Conservation (phyloP, 768 basidiomycete species). For the Coprinopsis strossmayeri region DNA sequence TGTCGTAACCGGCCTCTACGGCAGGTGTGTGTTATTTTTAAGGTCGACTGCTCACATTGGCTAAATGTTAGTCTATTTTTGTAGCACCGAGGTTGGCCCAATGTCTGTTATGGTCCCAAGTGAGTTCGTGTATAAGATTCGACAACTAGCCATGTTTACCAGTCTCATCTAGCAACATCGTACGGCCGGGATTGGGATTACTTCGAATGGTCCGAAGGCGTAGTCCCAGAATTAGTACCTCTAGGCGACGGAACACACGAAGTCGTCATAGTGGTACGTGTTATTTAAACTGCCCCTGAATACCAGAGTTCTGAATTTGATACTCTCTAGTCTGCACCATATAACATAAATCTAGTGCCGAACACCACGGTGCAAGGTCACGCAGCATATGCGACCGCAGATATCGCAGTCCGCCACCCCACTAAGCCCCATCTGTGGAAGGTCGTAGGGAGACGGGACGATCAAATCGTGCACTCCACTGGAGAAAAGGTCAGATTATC, state of each 20-base stretch:
- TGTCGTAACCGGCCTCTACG: slow-evolving; percentile 25
- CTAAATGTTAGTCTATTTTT: too few species aligned
- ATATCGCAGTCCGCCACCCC: slow-evolving; percentile 35
- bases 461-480: slow-evolving; percentile 37
- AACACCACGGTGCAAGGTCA: slow-evolving; percentile 26
- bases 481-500: too few species aligned
- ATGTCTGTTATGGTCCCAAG: slow-evolving; percentile 11
- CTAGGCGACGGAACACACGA: neutral
- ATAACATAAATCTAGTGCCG: slow-evolving; percentile 20
- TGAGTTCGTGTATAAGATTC: slow-evolving; percentile 8
- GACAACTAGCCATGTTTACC: neutral
- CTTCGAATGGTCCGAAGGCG: slow-evolving; percentile 3
- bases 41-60: neutral
- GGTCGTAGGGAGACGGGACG: slow-evolving; percentile 35
- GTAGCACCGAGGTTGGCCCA: slow-evolving; percentile 18
- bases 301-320: too few species aligned
- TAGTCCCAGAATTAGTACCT: slow-evolving; percentile 2
- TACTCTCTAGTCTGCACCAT: slow-evolving; percentile 6
- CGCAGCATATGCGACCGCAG: slow-evolving; percentile 30
- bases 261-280: slow-evolving; percentile 5
- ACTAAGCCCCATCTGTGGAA: slow-evolving; percentile 27
- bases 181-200: neutral
- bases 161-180: neutral
- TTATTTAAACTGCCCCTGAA: neutral
- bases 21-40: slow-evolving; percentile 20